Evolutionary conservation across 108 stramenopile genomes (phyloP).

Genomic region (Skeletonema tropicum): DNA sequence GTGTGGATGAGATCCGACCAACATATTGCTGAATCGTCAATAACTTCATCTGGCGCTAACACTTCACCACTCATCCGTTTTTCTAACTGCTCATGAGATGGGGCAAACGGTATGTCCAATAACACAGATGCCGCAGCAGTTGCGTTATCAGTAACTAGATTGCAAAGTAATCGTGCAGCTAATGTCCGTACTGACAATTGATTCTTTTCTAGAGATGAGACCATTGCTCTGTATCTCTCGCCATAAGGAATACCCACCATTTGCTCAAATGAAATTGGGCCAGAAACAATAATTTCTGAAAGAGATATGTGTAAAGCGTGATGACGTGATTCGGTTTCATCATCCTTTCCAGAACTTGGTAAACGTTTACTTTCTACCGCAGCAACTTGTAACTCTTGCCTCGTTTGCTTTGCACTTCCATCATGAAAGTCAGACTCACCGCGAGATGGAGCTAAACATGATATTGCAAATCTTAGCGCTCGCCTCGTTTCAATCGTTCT

Average conservation of each 20-base stretch:
- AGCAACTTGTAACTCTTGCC: conserved; percentile 44
- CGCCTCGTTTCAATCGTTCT: conserved; percentile 30
- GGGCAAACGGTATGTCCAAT: conserved; percentile 52
- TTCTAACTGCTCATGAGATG: conserved; percentile 42
- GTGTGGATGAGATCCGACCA: conserved; percentile 47
- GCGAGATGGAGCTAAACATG: conserved; percentile 20
- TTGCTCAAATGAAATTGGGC: neutral
- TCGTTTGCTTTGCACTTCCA: conserved; percentile 15
- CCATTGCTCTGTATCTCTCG: neutral
- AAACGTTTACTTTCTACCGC: conserved; percentile 10
- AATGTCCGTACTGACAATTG: conserved; percentile 27
- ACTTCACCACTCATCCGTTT: conserved; percentile 31
- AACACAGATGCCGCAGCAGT: conserved; percentile 47
- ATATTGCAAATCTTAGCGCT: conserved; percentile 37
- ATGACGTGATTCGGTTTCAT: conserved; percentile 1
- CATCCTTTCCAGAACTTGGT: conserved; percentile 1
- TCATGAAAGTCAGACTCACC: conserved; percentile 13
- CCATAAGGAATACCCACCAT: neutral
- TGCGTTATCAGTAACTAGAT: conserved; percentile 73
- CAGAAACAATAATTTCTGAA: conserved; percentile 25
- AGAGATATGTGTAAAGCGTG: conserved; percentile 32
- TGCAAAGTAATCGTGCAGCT: conserved; percentile 67
- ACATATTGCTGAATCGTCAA: conserved; percentile 52
- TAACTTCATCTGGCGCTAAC: neutral
- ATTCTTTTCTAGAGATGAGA: conserved; percentile 18